These are phyloP conservation scores for Angomonas deanei DNA, from an alignment of 208 protist genomes.

Conservation along the genomic window DNA sequence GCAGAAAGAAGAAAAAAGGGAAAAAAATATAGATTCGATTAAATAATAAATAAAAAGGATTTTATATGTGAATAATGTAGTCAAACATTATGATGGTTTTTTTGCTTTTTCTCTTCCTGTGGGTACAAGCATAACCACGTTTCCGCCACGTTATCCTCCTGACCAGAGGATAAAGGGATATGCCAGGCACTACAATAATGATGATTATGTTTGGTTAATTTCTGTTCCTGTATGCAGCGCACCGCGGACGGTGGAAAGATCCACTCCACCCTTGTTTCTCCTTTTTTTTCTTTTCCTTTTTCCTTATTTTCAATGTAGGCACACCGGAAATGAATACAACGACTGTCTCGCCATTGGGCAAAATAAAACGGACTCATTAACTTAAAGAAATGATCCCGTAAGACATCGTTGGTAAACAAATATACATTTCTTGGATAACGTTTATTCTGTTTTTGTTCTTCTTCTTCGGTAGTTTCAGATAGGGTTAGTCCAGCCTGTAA, in stretches of 20 bases:
- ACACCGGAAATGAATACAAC: conserved; percentile 33
- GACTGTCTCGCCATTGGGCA: conserved; percentile 69
- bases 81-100: neutral
- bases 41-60: neutral
- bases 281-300: neutral
- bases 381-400: conserved; percentile 81
- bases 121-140: too few species aligned
- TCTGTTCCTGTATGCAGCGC: neutral
- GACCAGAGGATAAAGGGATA: too few species aligned
- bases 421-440: conserved; percentile 11
- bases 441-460: neutral
- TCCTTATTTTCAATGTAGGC: neutral
- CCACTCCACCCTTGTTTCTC: neutral
- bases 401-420: conserved; percentile 77
- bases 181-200: too few species aligned
- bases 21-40: neutral
- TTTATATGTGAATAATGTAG: neutral
- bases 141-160: too few species aligned
- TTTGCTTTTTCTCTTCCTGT: too few species aligned
- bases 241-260: neutral
- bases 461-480: conserved; percentile 4
- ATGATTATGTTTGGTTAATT: too few species aligned
- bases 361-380: conserved; percentile 75
- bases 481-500: conserved; percentile 55
- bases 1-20: neutral